phyloP scores from a whole-genome alignment of 2,329 filamentous ascomycete species.

The Alternaria gaisen region DNA sequence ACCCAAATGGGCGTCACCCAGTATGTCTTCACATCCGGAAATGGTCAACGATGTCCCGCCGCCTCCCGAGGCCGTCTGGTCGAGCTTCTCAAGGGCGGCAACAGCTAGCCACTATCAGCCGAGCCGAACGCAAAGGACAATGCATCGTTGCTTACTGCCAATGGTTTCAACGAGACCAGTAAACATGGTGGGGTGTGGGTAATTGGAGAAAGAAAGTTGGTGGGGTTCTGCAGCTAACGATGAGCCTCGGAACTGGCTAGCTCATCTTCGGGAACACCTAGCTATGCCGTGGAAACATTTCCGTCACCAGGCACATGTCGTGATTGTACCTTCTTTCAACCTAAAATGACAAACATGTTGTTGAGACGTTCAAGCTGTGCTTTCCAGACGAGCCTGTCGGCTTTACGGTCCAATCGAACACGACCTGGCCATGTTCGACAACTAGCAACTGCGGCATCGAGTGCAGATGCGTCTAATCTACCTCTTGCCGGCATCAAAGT shows the following conservation, averaged over 20 bases:
- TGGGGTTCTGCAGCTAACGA: slow-evolving; percentile 31
- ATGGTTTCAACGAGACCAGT: slow-evolving; percentile 75
- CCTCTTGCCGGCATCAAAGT: slow-evolving; percentile 88
- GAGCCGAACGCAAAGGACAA: slow-evolving; percentile 22
- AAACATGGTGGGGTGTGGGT: slow-evolving; percentile 72
- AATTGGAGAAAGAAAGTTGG: slow-evolving; percentile 18
- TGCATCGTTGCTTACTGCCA: slow-evolving; percentile 71
- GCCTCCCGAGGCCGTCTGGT: slow-evolving; percentile 73
- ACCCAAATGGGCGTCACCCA: slow-evolving; percentile 83
- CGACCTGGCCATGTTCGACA: slow-evolving; percentile 35
- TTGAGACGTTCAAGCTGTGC: slow-evolving; percentile 26
- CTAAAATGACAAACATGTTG: slow-evolving; percentile 25
- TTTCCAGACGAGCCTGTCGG: slow-evolving; percentile 12
- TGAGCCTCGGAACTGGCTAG: slow-evolving; percentile 31
- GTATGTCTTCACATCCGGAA: slow-evolving; percentile 75
- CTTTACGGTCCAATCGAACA: slow-evolving; percentile 21
- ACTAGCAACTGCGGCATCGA: slow-evolving; percentile 54
- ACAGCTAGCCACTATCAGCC: slow-evolving; percentile 69
- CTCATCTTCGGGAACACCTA: slow-evolving; percentile 21
- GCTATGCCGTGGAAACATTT: slow-evolving; percentile 14
- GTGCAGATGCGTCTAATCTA: slow-evolving; percentile 58
- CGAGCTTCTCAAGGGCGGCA: slow-evolving; percentile 79
- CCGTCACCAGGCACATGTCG: slow-evolving; percentile 4
- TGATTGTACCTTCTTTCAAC: slow-evolving; percentile 2
- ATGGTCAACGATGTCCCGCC: slow-evolving; percentile 93